These are phyloP conservation scores for Cadophora sp. DNA, from an alignment of 2,329 filamentous ascomycete species.

Conservation along the genomic window DNA sequence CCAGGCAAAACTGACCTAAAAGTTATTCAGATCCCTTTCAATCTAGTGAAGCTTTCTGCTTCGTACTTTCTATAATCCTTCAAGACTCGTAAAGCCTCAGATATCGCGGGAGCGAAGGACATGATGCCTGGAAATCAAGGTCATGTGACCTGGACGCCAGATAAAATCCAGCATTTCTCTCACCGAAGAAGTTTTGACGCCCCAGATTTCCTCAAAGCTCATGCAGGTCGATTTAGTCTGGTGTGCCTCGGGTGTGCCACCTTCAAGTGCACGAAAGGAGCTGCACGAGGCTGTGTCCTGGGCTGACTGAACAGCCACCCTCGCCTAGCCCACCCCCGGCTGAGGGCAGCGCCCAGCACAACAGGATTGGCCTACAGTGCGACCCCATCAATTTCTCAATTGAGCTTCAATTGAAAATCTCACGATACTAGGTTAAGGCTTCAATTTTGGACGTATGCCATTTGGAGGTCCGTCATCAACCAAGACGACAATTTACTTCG, in stretches of 20 bases:
- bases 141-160: neutral
- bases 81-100: neutral
- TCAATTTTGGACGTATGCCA: neutral
- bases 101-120: too few relatives aligned
- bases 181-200: neutral
- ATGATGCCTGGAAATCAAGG: neutral
- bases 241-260: too few relatives aligned
- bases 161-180: neutral
- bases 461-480: neutral
- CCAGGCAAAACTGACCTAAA: neutral
- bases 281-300: conserved; percentile 16
- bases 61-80: neutral
- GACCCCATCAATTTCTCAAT: neutral
- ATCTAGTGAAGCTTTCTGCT: neutral
- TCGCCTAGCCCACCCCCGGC: neutral
- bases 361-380: neutral
- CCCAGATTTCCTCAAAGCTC: neutral
- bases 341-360: neutral
- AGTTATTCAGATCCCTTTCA: too few relatives aligned
- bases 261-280: neutral
- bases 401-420: neutral
- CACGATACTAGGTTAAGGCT: neutral
- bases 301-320: conserved; percentile 15
- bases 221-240: neutral
- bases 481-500: neutral